Evolutionary conservation across 2,329 filamentous ascomycete genomes (phyloP).

Genomic region (Aureobasidium sp.): DNA sequence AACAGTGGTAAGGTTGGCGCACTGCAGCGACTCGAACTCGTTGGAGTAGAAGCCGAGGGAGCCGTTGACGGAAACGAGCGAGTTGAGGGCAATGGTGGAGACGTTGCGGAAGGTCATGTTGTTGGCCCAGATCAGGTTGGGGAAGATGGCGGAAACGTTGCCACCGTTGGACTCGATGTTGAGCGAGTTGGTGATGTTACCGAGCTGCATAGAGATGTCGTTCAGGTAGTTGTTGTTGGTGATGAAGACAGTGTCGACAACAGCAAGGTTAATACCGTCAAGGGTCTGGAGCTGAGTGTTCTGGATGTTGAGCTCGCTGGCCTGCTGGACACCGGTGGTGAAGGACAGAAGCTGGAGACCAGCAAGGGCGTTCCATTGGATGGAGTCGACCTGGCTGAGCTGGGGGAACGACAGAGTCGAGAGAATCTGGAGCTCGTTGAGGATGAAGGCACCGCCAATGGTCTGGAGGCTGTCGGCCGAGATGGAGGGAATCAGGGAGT

Average conservation of each 20-base stretch:
- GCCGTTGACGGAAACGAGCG: conserved; percentile 62
- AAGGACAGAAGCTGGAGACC: conserved; percentile 52
- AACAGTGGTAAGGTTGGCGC: conserved; percentile 63
- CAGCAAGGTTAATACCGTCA: conserved; percentile 68
- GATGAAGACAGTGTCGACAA: conserved; percentile 67
- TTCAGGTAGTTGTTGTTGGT: conserved; percentile 83
- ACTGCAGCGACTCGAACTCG: conserved; percentile 52
- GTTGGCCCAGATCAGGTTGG: conserved; percentile 67
- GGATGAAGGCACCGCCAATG: conserved; percentile 60
- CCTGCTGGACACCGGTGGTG: conserved; percentile 56
- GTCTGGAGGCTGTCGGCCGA: conserved; percentile 50
- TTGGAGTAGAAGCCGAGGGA: conserved; percentile 81
- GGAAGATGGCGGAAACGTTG: conserved; percentile 62
- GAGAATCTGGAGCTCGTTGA: conserved; percentile 61
- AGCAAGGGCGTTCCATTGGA: conserved; percentile 66
- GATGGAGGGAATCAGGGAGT: conserved; percentile 56
- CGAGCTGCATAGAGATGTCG: conserved; percentile 66
- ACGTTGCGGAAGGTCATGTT: conserved; percentile 80
- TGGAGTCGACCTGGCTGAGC: conserved; percentile 56
- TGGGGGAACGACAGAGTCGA: conserved; percentile 56
- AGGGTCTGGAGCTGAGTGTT: conserved; percentile 79
- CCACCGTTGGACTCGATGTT: conserved; percentile 74
- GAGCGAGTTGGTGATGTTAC: conserved; percentile 62
- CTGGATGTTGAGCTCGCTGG: conserved; percentile 61
- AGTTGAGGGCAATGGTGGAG: conserved; percentile 63